A percentile compares a stretch with the other conserved stretches of the same genome.
Conservation (phyloP, 768 basidiomycete species). For the Termitomyces sp. region DNA sequence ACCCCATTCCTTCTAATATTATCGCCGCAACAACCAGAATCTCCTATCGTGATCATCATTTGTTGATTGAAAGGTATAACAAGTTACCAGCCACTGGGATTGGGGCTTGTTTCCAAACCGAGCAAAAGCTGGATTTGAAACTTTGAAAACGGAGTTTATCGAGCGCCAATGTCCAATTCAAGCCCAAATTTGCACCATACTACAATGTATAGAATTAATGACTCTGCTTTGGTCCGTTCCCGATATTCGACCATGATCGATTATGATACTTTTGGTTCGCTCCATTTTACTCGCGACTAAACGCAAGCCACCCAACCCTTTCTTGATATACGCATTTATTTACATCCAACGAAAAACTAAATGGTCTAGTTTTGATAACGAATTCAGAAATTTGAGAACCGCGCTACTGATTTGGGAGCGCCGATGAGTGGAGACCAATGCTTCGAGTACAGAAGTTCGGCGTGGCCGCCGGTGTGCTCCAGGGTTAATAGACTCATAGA, state of each 20-base stretch:
- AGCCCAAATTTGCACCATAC: neutral
- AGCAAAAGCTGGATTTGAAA: neutral
- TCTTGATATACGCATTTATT: neutral
- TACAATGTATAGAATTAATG: neutral
- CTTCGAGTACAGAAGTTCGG: constrained; percentile 2
- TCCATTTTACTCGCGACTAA: neutral
- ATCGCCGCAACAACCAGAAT: neutral
- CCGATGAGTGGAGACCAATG: neutral
- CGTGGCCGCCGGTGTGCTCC: constrained; percentile 13
- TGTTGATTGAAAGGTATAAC: neutral
- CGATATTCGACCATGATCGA: neutral
- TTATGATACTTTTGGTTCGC: neutral
- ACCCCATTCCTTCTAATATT: neutral
- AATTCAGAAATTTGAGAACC: neutral
- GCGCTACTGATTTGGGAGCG: neutral
- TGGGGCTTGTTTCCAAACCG: neutral
- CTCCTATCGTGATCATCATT: neutral
- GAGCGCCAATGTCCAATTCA: neutral
- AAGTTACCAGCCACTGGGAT: neutral
- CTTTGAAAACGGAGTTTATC: too few species aligned
- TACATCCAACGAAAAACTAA: neutral
- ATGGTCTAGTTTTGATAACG: neutral
- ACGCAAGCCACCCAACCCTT: neutral
- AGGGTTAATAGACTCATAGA: constrained; percentile 12
- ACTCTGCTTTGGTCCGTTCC: neutral